A percentile compares a stretch with the other conserved stretches of the same genome.
Evolutionary conservation across 2,329 filamentous ascomycete species (phyloP).

Genomic region (Arachnomyces sp.): DNA sequence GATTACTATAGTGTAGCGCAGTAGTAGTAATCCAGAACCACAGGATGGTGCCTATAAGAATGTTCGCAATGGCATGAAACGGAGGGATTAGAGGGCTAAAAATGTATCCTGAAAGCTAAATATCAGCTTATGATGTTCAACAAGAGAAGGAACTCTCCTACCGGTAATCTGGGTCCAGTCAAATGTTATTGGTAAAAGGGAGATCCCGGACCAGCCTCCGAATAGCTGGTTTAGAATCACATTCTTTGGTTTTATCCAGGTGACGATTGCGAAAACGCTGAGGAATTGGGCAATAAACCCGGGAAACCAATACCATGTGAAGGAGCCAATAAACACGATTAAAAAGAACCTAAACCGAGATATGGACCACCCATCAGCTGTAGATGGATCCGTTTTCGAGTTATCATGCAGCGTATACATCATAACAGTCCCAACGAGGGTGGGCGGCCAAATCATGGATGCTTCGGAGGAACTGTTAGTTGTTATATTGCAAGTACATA

Average conservation of each 20-base stretch:
- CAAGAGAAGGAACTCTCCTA: no score
- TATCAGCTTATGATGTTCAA: no score
- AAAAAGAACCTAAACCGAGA: constrained; percentile 60
- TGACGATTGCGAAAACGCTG: constrained; percentile 63
- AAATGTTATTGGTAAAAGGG: constrained; percentile 64
- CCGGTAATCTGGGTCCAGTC: constrained; percentile 74
- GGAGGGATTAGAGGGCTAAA: constrained; percentile 63
- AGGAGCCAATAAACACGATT: constrained; percentile 50
- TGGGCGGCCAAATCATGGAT: constrained; percentile 67
- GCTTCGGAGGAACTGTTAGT: constrained; percentile 28
- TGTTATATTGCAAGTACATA: not conserved
- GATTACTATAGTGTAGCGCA: constrained; percentile 57
- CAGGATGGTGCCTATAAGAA: constrained; percentile 56
- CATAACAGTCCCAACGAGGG: constrained; percentile 58
- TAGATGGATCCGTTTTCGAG: constrained; percentile 45
- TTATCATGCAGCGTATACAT: constrained; percentile 69
- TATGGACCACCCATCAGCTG: constrained; percentile 57
- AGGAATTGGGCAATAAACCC: constrained; percentile 63
- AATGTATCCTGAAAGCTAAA: constrained; percentile 49
- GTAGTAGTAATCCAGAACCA: constrained; percentile 58
- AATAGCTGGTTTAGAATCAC: constrained; percentile 65
- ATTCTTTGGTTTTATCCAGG: constrained; percentile 64
- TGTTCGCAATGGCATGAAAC: constrained; percentile 69
- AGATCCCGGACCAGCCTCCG: constrained; percentile 60
- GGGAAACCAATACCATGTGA: constrained; percentile 62